Conservation (phyloP, 73 alveolate species). For the Tetrahymena thermophila region DNA sequence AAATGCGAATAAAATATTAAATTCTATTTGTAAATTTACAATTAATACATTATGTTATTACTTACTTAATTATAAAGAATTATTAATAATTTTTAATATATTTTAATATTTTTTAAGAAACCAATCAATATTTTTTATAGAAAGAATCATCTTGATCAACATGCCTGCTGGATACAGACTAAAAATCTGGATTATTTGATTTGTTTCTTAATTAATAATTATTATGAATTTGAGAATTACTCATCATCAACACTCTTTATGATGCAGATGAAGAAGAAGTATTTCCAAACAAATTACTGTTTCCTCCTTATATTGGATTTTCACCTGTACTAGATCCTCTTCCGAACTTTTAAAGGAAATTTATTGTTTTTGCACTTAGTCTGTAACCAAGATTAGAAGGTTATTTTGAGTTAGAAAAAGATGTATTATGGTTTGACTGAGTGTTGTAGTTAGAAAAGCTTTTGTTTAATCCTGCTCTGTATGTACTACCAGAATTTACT, state of each 20-base stretch:
- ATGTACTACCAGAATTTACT: background rate
- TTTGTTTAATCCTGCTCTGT: background rate
- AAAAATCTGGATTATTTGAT: background rate
- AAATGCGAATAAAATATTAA: too few relatives aligned
- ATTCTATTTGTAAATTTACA: too few relatives aligned
- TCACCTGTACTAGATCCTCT: background rate
- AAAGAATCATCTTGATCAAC: background rate
- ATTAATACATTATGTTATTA: too few relatives aligned
- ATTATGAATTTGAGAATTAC: background rate
- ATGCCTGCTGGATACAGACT: background rate
- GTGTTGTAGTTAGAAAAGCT: background rate
- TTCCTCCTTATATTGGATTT: background rate
- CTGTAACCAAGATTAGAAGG: background rate
- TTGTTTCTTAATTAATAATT: background rate
- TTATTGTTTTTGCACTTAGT: background rate
- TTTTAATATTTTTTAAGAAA: background rate
- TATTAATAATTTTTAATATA: background rate
- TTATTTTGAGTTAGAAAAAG: background rate
- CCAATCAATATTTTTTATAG: background rate
- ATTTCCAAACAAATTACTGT: background rate
- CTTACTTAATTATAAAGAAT: background rate
- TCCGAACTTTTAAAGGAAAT: background rate
- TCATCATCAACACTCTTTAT: background rate
- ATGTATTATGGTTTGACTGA: background rate
- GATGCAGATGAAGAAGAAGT: background rate